phyloP scores from a whole-genome alignment of 1,139 yeast genomes.

The Kodamaea arcana region DNA sequence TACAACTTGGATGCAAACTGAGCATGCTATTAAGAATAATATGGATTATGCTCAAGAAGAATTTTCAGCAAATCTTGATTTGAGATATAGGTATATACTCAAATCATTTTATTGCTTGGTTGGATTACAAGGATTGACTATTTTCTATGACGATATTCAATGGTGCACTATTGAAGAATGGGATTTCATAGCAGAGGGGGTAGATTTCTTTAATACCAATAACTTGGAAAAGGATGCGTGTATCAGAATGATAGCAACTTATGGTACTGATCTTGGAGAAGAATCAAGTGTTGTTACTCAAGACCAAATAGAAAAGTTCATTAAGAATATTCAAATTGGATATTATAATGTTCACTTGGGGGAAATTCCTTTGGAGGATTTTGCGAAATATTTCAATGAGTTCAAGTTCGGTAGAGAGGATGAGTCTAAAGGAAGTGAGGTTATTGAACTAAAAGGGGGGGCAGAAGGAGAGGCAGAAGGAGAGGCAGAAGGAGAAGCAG shows the following conservation, averaged over 20 bases:
- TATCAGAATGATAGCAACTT: conserved; percentile 17
- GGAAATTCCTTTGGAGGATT: conserved; percentile 2
- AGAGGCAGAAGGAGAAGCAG: not conserved
- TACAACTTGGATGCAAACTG: conserved; percentile 12
- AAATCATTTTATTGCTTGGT: conserved; percentile 41
- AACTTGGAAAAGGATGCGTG: conserved; percentile 15
- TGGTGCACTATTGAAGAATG: conserved; percentile 36
- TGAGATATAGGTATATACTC: conserved; percentile 41
- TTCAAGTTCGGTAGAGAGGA: not conserved
- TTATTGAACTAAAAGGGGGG: not conserved
- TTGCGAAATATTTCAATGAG: conserved; percentile 2
- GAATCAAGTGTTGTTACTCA: conserved; percentile 4
- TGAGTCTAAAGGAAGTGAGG: not conserved
- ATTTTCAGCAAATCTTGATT: conserved; percentile 26
- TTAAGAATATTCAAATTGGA: not conserved
- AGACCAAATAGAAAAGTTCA: conserved; percentile 1
- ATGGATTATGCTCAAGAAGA: conserved; percentile 1
- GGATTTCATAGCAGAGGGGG: conserved; percentile 26
- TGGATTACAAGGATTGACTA: conserved; percentile 41
- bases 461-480: not conserved
- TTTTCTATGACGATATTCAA: conserved; percentile 48
- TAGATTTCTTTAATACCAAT: conserved; percentile 20
- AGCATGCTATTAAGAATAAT: not conserved
- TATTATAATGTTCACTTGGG: conserved; percentile 7
- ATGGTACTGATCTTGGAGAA: conserved; percentile 5